Conservation (phyloP, 2,329 filamentous ascomycete genomes). For the Trichoderma citrinoviride region DNA sequence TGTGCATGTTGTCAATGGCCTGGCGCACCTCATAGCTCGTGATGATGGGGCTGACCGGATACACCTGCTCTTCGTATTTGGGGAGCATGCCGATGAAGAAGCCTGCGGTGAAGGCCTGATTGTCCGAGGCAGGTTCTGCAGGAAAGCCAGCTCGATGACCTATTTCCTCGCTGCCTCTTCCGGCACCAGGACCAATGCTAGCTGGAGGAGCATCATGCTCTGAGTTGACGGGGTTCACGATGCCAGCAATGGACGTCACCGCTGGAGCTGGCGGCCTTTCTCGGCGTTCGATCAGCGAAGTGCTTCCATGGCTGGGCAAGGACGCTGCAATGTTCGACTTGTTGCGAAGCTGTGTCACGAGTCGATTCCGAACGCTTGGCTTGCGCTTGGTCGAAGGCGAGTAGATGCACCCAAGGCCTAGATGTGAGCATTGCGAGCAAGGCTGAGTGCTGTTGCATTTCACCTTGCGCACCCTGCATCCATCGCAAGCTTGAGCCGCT, state of each 20-base stretch:
- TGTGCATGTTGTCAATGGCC: constrained; percentile 36
- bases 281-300: constrained; percentile 3
- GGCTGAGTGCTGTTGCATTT: constrained; percentile 37
- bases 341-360: constrained; percentile 38
- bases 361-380: constrained; percentile 35
- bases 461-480: constrained; percentile 40
- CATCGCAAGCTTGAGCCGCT: constrained; percentile 37
- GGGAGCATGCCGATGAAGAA: constrained; percentile 37
- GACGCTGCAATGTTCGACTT: constrained; percentile 15
- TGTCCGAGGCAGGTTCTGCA: background rate
- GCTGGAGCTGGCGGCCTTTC: constrained; percentile 15
- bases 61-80: constrained; percentile 38
- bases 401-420: constrained; percentile 37
- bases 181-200: background rate
- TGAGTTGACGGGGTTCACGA: constrained; percentile 27
- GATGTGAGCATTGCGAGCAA: constrained; percentile 39
- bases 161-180: background rate
- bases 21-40: constrained; percentile 33
- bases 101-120: constrained; percentile 27
- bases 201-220: background rate
- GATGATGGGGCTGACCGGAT: constrained; percentile 39
- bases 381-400: constrained; percentile 36
- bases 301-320: background rate
- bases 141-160: background rate
- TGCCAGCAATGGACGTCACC: constrained; percentile 31